Percentiles rank a stretch among this genome's conserved stretches.
These are phyloP conservation scores for Filosporella fistucella DNA, from an alignment of 495 filamentous ascomycete genomes.

Conservation along the genomic window DNA sequence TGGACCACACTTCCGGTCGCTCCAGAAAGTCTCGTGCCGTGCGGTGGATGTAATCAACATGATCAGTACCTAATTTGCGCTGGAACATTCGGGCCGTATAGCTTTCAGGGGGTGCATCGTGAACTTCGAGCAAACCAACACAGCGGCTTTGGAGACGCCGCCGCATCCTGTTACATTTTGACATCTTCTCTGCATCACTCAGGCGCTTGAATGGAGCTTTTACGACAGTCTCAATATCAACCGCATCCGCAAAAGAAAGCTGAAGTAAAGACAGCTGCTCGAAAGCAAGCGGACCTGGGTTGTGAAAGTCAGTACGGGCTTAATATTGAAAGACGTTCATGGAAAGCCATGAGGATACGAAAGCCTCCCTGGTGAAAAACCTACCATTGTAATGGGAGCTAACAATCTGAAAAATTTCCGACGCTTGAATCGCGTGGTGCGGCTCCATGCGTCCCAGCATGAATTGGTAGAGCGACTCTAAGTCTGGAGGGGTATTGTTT, in stretches of 20 bases:
- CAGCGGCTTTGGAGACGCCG: conserved; percentile 7
- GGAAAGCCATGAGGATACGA: background rate
- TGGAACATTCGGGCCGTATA: background rate
- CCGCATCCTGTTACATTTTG: background rate
- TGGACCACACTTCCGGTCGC: no score
- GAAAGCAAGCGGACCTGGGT: background rate
- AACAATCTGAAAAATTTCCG: conserved; percentile 11
- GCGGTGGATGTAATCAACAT: background rate
- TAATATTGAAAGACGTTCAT: background rate
- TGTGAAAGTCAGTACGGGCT: background rate
- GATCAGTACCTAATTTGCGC: background rate
- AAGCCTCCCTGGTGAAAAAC: background rate
- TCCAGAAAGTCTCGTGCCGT: background rate
- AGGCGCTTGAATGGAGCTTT: background rate
- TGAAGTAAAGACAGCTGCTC: background rate
- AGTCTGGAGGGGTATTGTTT: background rate
- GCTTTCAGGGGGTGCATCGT: background rate
- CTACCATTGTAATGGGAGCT: background rate
- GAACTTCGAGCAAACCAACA: conserved; percentile 13
- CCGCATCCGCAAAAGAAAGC: background rate
- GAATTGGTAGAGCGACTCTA: conserved; percentile 12
- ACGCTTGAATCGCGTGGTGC: background rate
- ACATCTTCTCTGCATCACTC: background rate
- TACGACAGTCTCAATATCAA: background rate
- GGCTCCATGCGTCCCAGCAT: conserved; percentile 9